Base-by-base conservation (phyloP, 805 yeast genomes). In the Zygosaccharomyces lentus region DNA sequence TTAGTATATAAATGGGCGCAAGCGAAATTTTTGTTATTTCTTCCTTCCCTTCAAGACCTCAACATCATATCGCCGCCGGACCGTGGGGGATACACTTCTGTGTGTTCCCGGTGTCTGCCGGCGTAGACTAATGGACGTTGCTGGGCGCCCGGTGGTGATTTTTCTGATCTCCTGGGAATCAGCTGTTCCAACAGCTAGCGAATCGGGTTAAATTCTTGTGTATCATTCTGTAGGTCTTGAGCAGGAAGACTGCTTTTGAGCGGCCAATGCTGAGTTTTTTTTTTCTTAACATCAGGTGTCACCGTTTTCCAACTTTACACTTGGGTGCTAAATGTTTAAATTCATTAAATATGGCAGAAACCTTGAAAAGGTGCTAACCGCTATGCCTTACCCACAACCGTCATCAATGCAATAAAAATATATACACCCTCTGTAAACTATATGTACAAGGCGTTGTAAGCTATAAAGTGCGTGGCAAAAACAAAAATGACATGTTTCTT, bases 121-220 rank as follows among this genome's bases (percentile, higher is more conserved):
- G 67, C 62, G 66, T 61, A 62, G 67, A 64, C 29, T 24, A 21
- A 43, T 52, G 68, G 60, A 52, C 70, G 69, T 66, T 66, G 67
- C 70, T 67, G 71, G 71, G 71, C 71, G 67, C 71, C 71, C 55
- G 65, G 54, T 60, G 61, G 64, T 66, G 71, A 67, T 54, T 49
- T 54, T 49, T 51, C 47, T 63, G 69, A 66, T 52, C 58, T 52
- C 58, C 58, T 54, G 69, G 72, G 71, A 66, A 66, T 66, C 71
- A 66, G 71, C 69, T 66, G 70, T 57, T 57, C 62, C 70, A 49
- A 64, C 63, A 67, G 51, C 43, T 48, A 3, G 13, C 25, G 12
- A 26, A 3, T 19, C 21, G 21, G 5, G 12, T 19, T 13, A 10
- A 31, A 3, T 15, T 19, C n/a, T 19, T 19, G 5, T 5, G 21